Percentiles rank a stretch among this genome's conserved stretches.
Evolutionary conservation across 1,284 basidiomycete species (phyloP).

Genomic region (Peniophora sp.): DNA sequence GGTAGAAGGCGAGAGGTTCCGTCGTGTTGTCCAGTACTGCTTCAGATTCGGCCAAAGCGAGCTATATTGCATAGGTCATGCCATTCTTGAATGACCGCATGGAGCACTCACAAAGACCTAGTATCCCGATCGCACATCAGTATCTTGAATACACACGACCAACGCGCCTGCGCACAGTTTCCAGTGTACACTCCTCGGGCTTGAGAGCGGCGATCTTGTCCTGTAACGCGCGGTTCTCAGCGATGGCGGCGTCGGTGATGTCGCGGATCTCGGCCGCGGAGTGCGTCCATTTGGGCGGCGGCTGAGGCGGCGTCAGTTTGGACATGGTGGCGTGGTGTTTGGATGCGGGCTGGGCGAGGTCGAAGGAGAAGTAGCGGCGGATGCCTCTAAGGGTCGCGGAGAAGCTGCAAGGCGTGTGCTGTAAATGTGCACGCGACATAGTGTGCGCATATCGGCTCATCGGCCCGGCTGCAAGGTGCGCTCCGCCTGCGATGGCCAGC

Average conservation of each 20-base stretch:
- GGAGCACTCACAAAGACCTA: constrained; percentile 60
- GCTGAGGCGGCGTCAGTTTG: constrained; percentile 55
- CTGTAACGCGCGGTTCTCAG: constrained; percentile 42
- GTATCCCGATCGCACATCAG: background rate
- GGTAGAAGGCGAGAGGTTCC: constrained; percentile 68
- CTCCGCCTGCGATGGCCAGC: no score
- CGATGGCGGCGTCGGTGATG: constrained; percentile 55
- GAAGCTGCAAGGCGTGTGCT: no score
- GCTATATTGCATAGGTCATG: constrained; percentile 19
- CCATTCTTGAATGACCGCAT: background rate
- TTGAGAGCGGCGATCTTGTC: constrained; percentile 60
- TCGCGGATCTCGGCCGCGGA: constrained; percentile 51
- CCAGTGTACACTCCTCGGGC: constrained; percentile 46
- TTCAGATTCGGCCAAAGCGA: constrained; percentile 51
- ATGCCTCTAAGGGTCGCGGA: no score
- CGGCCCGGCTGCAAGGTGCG: no score
- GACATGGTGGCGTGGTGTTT: constrained; percentile 23
- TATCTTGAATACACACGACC: background rate
- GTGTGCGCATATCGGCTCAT: no score
- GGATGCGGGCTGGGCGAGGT: no score
- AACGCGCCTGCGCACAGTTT: constrained; percentile 35
- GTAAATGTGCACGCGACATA: no score
- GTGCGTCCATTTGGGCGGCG: constrained; percentile 64
- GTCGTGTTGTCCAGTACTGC: constrained; percentile 39
- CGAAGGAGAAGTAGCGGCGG: no score